phyloP scores from a whole-genome alignment of 2,329 filamentous ascomycete genomes.

The Aureobasidium sp. region DNA sequence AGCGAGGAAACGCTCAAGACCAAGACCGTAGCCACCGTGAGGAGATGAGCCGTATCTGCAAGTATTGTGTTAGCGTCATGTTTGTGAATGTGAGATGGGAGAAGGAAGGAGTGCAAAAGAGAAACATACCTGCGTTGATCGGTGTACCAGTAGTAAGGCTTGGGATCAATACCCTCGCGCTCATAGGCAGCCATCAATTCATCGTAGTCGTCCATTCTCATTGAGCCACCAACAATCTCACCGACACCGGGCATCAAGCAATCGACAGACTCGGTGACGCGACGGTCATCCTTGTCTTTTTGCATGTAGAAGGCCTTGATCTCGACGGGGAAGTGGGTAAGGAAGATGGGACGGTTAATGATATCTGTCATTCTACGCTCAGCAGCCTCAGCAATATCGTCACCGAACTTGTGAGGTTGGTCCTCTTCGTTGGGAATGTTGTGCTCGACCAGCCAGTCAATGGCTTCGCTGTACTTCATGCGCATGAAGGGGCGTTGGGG shows the following conservation, averaged over 20 bases:
- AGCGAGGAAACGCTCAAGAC: constrained; percentile 72
- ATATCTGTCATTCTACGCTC: constrained; percentile 96
- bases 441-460: constrained; percentile 86
- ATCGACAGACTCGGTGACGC: constrained; percentile 91
- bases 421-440: constrained; percentile 91
- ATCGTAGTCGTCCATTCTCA: constrained; percentile 90
- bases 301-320: constrained; percentile 99
- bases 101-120: not conserved
- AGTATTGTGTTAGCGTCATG: not conserved
- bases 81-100: not conserved
- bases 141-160: constrained; percentile 96
- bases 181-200: constrained; percentile 85
- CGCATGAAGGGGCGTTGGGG: constrained; percentile 83
- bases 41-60: constrained; percentile 79
- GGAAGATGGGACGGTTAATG: constrained; percentile 90
- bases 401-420: constrained; percentile 82
- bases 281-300: constrained; percentile 67
- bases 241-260: constrained; percentile 86
- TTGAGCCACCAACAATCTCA: constrained; percentile 92
- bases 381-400: constrained; percentile 96
- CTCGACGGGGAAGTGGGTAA: constrained; percentile 93
- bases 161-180: constrained; percentile 75
- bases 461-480: constrained; percentile 92
- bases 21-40: constrained; percentile 89
- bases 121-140: constrained; percentile 82